These are phyloP conservation scores for Pleurotus djamor DNA, from an alignment of 768 basidiomycete genomes.

Conservation along the genomic window DNA sequence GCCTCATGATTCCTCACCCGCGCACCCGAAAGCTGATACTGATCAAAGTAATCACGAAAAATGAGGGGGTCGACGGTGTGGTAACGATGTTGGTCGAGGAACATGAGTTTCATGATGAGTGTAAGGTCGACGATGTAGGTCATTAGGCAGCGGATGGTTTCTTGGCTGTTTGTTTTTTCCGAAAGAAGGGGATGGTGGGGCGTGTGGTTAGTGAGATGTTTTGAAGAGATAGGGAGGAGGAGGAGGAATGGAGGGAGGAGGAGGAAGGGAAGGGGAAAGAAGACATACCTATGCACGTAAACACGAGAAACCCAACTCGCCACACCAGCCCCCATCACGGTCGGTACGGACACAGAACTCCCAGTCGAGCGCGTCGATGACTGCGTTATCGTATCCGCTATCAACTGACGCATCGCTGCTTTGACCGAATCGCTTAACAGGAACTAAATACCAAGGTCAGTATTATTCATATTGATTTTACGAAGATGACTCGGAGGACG, in stretches of 20 bases:
- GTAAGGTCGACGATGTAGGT: neutral
- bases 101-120: neutral
- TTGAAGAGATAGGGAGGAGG: too few species aligned
- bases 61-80: neutral
- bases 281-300: neutral
- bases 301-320: neutral
- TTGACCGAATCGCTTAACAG: slow-evolving; percentile 13
- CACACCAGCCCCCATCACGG: slow-evolving; percentile 15
- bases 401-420: slow-evolving; percentile 14
- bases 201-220: too few species aligned
- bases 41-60: neutral
- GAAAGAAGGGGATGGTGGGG: too few species aligned
- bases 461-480: neutral
- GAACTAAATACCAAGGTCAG: slow-evolving; percentile 5
- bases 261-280: neutral
- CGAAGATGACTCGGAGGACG: neutral
- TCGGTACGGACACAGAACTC: slow-evolving; percentile 12
- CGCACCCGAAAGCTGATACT: neutral
- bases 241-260: too few species aligned
- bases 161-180: neutral
- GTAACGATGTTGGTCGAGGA: neutral
- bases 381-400: neutral
- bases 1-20: neutral
- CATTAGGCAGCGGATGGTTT: neutral
- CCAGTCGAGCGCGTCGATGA: neutral